Evolutionary conservation across 306 rosid genomes (phyloP), one percentile per base, ranked within the genome.

Genomic region (Luffa acutangula): DNA sequence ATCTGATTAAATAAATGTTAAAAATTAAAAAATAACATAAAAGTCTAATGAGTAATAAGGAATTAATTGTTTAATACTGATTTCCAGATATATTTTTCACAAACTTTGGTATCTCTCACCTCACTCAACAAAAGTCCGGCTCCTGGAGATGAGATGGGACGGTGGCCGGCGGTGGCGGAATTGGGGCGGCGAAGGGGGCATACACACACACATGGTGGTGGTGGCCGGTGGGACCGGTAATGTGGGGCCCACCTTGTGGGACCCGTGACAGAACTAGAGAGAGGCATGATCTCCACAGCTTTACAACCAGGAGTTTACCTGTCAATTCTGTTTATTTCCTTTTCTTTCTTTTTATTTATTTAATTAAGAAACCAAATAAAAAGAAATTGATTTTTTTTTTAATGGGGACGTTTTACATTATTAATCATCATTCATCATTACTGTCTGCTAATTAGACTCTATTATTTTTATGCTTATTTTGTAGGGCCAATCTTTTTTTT

Each of bases 221-320:
- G 65, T 21, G 79, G 65, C 34, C 79, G 70, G 41, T 57, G 69
- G 52, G 80, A 54, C 18, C 41, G 17, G n/a, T 2, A 11, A 39
- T 4, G 21, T 76, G 63, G 33, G 51, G 15, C 43, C 45, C 45
- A 13, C 70, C 8, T 4, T 31, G 74, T 66, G 9, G 54, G 75
- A 69, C 75, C 65, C 18, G n/a, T 11, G 46, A 39, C 43, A 76
- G 34, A 20, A 76, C 49, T 76, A 41, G 39, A 54, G 18, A 76
- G 36, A 39, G 3, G 51, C 59, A 58, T 56, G 39, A 57, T 57
- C 43, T 57, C 37, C 59, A 46, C 58, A 72, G 42, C 77, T 72
- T 72, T 72, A 46, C 77, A 72, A 72, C 76, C 77, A 46, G 13
- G 58, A 72, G 42, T 72, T 72, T 72, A 72, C 58, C 77, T 72